A percentile compares a stretch with the other conserved stretches of the same genome.
Conservation (phyloP, 805 yeast genomes). For the Myxozyma monticola region DNA sequence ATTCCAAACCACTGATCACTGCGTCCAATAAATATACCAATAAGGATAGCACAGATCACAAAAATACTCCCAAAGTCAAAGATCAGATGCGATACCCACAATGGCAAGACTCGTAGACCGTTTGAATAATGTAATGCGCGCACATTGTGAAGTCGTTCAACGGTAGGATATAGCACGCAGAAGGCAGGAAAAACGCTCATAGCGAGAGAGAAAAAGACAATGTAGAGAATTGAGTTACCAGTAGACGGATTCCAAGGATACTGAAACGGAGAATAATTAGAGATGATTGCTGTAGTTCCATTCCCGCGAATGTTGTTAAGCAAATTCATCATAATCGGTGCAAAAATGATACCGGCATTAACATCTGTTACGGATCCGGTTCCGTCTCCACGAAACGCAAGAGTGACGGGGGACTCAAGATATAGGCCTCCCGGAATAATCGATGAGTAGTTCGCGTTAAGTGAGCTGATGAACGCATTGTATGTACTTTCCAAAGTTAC, state of each 20-base stretch:
- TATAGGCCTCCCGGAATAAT: conserved; percentile 39
- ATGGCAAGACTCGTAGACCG: conserved; percentile 38
- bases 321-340: conserved; percentile 35
- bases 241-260: conserved; percentile 36
- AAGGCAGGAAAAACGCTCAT: conserved; percentile 41
- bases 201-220: conserved; percentile 39
- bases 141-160: conserved; percentile 38
- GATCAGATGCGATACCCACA: conserved; percentile 38
- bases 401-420: conserved; percentile 27
- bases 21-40: conserved; percentile 34
- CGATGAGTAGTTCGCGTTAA: conserved; percentile 30
- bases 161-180: conserved; percentile 38
- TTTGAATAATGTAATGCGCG: conserved; percentile 42
- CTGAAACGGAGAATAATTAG: conserved; percentile 39
- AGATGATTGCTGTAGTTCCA: conserved; percentile 33
- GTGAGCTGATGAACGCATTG: conserved; percentile 24
- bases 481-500: conserved; percentile 21
- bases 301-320: conserved; percentile 35
- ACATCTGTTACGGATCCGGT: conserved; percentile 8
- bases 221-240: conserved; percentile 40
- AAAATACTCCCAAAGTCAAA: conserved; percentile 34
- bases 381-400: conserved; percentile 35
- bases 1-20: conserved; percentile 33
- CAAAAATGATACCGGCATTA: conserved; percentile 29
- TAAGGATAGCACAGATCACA: conserved; percentile 32